Evolutionary conservation across 345 rosid genomes (phyloP).

Genomic region (Lumnitzera littorea): DNA sequence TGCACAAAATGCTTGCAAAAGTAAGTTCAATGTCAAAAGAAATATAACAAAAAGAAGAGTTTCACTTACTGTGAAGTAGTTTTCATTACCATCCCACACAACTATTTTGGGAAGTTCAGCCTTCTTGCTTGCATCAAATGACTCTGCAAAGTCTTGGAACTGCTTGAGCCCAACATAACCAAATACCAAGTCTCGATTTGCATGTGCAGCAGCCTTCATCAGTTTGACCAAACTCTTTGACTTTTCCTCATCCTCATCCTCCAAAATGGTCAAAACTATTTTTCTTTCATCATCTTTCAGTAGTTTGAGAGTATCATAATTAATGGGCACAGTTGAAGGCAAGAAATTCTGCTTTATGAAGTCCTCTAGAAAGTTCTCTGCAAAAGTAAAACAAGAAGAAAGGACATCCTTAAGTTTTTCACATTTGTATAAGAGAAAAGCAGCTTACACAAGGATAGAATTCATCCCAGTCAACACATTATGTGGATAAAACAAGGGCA

Average conservation of each 20-base stretch:
- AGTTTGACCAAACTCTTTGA: constrained; percentile 48
- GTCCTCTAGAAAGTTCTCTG: constrained; percentile 74
- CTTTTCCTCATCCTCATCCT: constrained; percentile 64
- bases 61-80: constrained; percentile 55
- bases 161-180: constrained; percentile 78
- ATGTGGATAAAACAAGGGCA: no score
- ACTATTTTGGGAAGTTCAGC: constrained; percentile 70
- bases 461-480: no score
- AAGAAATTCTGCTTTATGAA: constrained; percentile 77
- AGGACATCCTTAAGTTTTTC: no score
- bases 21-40: constrained; percentile 1
- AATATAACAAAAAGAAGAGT: background rate
- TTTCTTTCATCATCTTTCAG: constrained; percentile 84
- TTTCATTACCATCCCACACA: constrained; percentile 81
- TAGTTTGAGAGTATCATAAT: constrained; percentile 60
- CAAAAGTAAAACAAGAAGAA: constrained; percentile 1
- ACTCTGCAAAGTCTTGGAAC: constrained; percentile 71
- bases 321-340: constrained; percentile 72
- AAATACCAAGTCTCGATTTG: constrained; percentile 84
- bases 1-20: background rate
- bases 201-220: constrained; percentile 86
- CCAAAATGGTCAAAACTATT: constrained; percentile 63
- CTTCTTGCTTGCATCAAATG: constrained; percentile 49
- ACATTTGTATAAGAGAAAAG: no score
- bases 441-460: no score